Conservation (phyloP, 306 rosid species). For the Castanospermum australe region DNA sequence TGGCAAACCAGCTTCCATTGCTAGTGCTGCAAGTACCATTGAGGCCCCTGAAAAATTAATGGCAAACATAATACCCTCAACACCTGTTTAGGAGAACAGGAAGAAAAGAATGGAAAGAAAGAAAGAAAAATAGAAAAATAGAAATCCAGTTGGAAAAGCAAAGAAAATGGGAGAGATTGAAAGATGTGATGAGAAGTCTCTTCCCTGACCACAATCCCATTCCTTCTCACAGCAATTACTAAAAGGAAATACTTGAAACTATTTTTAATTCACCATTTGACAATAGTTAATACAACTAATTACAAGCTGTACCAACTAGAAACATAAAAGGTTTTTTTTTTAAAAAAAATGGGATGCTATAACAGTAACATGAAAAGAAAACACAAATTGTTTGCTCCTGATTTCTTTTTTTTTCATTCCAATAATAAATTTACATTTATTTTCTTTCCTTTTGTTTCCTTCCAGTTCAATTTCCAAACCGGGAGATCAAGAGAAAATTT, state of each 20-base stretch:
- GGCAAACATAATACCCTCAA: constrained; percentile 17
- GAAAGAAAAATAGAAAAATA: no score
- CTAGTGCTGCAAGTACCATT: constrained; percentile 62
- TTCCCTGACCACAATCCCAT: background rate
- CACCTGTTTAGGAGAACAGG: background rate
- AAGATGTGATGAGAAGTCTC: background rate
- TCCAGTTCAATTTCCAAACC: background rate
- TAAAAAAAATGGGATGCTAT: background rate
- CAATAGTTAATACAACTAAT: background rate
- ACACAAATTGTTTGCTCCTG: background rate
- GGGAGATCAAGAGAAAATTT: background rate
- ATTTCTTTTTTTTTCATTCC: background rate
- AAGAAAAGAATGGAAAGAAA: background rate
- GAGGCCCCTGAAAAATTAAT: constrained; percentile 57
- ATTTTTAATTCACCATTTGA: background rate
- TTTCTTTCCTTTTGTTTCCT: background rate
- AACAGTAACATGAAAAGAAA: background rate
- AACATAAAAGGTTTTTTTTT: no score
- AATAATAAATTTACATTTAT: background rate
- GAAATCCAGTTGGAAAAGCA: background rate
- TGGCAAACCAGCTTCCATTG: constrained; percentile 79
- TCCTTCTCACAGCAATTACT: background rate
- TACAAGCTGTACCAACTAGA: background rate
- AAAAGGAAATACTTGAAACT: background rate
- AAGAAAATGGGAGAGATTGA: background rate